Percentiles rank a stretch among this genome's conserved stretches.
Conservation (phyloP, 2,329 filamentous ascomycete species). For the Tricladium varicosporioides region DNA sequence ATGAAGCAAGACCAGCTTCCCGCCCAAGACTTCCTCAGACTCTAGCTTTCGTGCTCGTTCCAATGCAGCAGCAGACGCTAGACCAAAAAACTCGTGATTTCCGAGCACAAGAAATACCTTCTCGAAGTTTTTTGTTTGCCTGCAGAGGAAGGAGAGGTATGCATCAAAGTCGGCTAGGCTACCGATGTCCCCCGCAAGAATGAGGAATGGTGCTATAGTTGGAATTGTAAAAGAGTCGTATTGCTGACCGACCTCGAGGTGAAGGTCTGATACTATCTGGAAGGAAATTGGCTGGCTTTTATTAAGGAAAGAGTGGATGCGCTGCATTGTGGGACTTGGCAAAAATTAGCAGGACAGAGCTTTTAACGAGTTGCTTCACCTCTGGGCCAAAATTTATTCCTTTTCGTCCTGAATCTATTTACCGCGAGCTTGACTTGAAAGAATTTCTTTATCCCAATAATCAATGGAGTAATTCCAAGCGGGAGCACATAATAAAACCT, state of each 20-base stretch:
- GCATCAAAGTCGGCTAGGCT: conserved; percentile 31
- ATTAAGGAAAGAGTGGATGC: not conserved
- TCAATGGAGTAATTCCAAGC: no score
- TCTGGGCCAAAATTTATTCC: no score
- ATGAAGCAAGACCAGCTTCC: conserved; percentile 39
- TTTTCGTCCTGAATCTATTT: no score
- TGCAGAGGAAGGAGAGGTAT: conserved; percentile 41
- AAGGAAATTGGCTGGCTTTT: not conserved
- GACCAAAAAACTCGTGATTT: conserved; percentile 47
- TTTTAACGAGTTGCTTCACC: no score
- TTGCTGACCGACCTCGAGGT: conserved; percentile 42
- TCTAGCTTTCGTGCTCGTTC: conserved; percentile 11
- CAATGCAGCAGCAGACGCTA: conserved; percentile 30
- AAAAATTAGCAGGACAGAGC: no score
- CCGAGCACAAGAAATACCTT: conserved; percentile 45
- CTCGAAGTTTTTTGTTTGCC: conserved; percentile 41
- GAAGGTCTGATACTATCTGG: conserved; percentile 39
- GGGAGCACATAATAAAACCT: no score
- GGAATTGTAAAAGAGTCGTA: conserved; percentile 42
- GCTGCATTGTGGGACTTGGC: not conserved
- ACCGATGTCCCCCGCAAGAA: conserved; percentile 49
- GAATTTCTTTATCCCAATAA: no score
- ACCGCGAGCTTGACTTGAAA: no score
- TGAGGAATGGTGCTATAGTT: conserved; percentile 42
- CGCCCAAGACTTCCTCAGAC: conserved; percentile 4